phyloP scores from a whole-genome alignment of 2,329 filamentous ascomycete genomes.

The Colletotrichum sp. region DNA sequence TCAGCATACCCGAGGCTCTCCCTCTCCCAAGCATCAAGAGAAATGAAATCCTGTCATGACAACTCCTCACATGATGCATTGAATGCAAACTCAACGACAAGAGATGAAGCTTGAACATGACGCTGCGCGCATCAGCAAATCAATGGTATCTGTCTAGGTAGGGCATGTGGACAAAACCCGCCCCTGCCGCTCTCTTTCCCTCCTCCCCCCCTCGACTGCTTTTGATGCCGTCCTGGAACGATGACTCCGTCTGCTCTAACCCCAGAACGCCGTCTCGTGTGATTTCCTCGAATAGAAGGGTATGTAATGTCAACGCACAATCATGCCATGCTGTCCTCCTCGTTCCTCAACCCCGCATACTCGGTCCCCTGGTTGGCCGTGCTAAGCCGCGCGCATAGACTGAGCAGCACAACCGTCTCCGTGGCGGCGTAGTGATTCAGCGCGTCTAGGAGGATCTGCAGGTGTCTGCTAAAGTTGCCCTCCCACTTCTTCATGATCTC shows the following conservation, averaged over 20 bases:
- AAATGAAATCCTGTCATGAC: not conserved
- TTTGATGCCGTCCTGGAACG: not conserved
- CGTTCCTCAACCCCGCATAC: slow-evolving; percentile 63
- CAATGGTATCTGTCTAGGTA: slow-evolving; percentile 18
- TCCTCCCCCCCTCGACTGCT: not conserved
- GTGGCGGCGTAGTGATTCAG: slow-evolving; percentile 97
- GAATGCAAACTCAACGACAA: not conserved
- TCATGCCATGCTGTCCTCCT: slow-evolving; percentile 49
- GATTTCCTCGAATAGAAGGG: not conserved
- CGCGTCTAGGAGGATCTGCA: slow-evolving; percentile 93
- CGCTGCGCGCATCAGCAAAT: slow-evolving; percentile 5
- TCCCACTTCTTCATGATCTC: slow-evolving; percentile 93
- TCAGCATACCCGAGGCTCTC: not conserved
- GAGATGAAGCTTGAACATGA: not conserved
- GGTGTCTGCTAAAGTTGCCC: slow-evolving; percentile 86
- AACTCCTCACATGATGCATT: not conserved
- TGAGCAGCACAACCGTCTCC: slow-evolving; percentile 92
- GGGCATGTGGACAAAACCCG: not conserved
- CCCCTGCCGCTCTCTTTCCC: not conserved
- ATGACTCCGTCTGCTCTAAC: not conserved
- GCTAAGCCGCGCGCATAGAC: slow-evolving; percentile 82
- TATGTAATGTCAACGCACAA: not conserved
- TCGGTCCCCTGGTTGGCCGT: slow-evolving; percentile 80
- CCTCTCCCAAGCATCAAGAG: not conserved
- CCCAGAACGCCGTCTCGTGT: slow-evolving; percentile 1